Evolutionary conservation across 768 basidiomycete species (phyloP).

Genomic region (Boletus rubescentipes): DNA sequence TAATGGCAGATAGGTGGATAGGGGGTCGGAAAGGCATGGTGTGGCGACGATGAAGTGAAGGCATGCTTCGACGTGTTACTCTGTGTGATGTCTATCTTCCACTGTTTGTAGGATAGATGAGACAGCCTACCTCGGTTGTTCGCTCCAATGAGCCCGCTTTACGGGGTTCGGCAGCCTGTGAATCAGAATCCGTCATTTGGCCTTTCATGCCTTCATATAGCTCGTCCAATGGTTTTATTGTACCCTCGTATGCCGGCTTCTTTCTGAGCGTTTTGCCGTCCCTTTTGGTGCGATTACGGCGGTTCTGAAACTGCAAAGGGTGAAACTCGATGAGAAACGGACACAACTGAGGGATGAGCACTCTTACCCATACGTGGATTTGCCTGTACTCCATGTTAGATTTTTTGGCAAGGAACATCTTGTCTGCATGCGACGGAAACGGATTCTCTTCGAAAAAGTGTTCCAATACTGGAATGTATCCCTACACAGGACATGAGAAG

Average conservation of each 20-base stretch:
- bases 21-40: background rate
- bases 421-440: conserved; percentile 12
- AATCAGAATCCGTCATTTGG: background rate
- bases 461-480: conserved; percentile 8
- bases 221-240: background rate
- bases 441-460: conserved; percentile 14
- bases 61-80: background rate
- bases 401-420: conserved; percentile 9
- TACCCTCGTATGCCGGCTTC: background rate
- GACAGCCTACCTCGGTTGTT: background rate
- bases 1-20: background rate
- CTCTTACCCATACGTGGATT: conserved; percentile 20
- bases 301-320: conserved; percentile 14
- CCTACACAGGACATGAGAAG: background rate
- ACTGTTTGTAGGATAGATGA: accelerated
- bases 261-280: background rate
- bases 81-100: background rate
- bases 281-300: conserved; percentile 10
- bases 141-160: background rate
- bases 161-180: background rate
- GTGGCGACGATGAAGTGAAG: conserved; percentile 1
- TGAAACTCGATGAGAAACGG: background rate
- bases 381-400: conserved; percentile 13
- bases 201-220: background rate
- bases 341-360: accelerated